Conservation (phyloP, 2,329 filamentous ascomycete genomes). For the Tolypocladium pustulatum region DNA sequence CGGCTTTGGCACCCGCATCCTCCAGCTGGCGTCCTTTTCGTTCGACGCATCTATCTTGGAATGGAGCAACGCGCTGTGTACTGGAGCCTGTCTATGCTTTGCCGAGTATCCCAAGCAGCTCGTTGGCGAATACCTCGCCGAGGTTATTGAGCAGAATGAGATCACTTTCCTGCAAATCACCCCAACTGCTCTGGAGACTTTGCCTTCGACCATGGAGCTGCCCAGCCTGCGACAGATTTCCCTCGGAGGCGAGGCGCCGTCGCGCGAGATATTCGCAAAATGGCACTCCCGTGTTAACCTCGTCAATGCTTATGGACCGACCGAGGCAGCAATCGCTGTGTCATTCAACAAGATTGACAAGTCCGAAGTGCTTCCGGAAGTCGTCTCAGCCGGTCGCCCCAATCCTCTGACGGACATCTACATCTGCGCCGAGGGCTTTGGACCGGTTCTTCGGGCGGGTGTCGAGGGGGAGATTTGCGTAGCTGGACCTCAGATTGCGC, state of each 20-base stretch:
- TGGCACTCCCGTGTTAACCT: slow-evolving; percentile 5
- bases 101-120: slow-evolving; percentile 2
- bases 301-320: slow-evolving; percentile 3
- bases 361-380: background rate
- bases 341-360: slow-evolving; percentile 4
- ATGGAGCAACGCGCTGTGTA: slow-evolving; percentile 3
- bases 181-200: slow-evolving; percentile 1
- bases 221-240: background rate
- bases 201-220: background rate
- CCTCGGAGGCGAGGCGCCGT: slow-evolving; percentile 2
- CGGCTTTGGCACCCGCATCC: slow-evolving; percentile 1
- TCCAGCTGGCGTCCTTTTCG: slow-evolving; percentile 4
- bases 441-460: background rate
- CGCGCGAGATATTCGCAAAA: slow-evolving; percentile 2
- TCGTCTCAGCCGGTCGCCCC: background rate
- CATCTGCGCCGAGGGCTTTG: slow-evolving; percentile 3
- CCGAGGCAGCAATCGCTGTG: slow-evolving; percentile 2
- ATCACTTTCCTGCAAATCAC: slow-evolving; percentile 3
- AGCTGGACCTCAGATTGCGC: slow-evolving; percentile 2
- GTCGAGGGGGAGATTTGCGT: slow-evolving; percentile 5
- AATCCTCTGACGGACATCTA: background rate
- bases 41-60: slow-evolving; percentile 4
- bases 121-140: slow-evolving; percentile 3
- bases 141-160: slow-evolving; percentile 2
- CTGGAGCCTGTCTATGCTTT: slow-evolving; percentile 3